Conservation (phyloP, 805 yeast species). For the Cyberlindnera mrakii region DNA sequence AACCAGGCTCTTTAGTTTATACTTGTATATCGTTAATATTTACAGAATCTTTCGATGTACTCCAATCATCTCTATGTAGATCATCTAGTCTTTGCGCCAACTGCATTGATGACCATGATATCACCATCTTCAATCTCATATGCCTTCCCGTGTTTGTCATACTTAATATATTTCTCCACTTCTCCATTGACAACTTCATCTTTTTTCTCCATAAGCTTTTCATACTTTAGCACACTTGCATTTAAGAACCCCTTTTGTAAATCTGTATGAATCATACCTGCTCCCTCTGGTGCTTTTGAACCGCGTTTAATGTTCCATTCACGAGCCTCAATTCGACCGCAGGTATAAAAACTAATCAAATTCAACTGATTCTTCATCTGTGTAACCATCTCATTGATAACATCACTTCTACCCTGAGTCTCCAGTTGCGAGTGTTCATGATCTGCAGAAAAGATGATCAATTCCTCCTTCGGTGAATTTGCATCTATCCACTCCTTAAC, state of each 20-base stretch:
- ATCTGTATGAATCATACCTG: constrained; percentile 86
- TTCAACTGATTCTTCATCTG: constrained; percentile 64
- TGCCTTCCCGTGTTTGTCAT: constrained; percentile 61
- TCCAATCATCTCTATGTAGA: not conserved
- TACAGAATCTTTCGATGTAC: not conserved
- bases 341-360: constrained; percentile 79
- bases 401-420: constrained; percentile 38
- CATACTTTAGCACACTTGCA: constrained; percentile 67
- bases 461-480: constrained; percentile 60
- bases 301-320: constrained; percentile 85
- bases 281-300: constrained; percentile 81
- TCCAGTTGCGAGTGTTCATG: constrained; percentile 33
- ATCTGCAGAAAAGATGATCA: constrained; percentile 63
- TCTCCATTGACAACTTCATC: constrained; percentile 17
- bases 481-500: constrained; percentile 62
- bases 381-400: constrained; percentile 56
- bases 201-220: constrained; percentile 38
- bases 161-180: constrained; percentile 26
- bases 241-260: constrained; percentile 73
- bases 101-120: constrained; percentile 65
- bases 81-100: constrained; percentile 48
- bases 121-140: constrained; percentile 84
- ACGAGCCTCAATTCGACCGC: constrained; percentile 78
- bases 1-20: not conserved
- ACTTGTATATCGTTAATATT: not conserved